phyloP scores from a whole-genome alignment of 2,329 filamentous ascomycete genomes.

The Plectosphaerella sp. region DNA sequence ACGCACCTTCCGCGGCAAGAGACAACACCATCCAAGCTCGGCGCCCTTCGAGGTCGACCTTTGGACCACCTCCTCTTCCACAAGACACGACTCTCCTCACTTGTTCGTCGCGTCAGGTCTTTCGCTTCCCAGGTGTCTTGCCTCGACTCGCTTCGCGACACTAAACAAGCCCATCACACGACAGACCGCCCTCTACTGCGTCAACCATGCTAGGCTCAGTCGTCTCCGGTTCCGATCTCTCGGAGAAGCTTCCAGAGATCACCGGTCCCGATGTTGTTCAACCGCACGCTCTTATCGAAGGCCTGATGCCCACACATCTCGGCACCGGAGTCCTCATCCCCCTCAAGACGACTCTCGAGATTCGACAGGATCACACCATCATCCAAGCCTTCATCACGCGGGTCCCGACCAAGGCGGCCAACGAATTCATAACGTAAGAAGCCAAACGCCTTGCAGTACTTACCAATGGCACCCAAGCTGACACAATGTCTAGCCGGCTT shows the following conservation, averaged over 20 bases:
- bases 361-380: slow-evolving; percentile 52
- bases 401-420: slow-evolving; percentile 67
- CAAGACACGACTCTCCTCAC: background rate
- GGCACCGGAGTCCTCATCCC: slow-evolving; percentile 51
- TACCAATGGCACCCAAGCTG: slow-evolving; percentile 16
- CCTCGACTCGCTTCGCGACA: background rate
- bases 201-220: background rate
- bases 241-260: slow-evolving; percentile 7
- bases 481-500: slow-evolving; percentile 24
- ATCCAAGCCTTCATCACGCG: slow-evolving; percentile 67
- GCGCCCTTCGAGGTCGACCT: no score
- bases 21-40: no score
- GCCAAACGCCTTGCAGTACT: slow-evolving; percentile 1
- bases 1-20: no score
- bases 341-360: slow-evolving; percentile 61
- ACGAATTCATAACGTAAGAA: slow-evolving; percentile 66
- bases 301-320: slow-evolving; percentile 27
- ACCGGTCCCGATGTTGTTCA: slow-evolving; percentile 12
- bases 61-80: background rate
- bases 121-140: background rate
- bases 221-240: background rate
- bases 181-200: background rate
- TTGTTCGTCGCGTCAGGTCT: background rate
- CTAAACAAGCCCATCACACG: background rate
- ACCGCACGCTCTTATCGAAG: slow-evolving; percentile 26